A percentile compares a stretch with the other conserved stretches of the same genome.
These are phyloP conservation scores for Oehlia diaphana DNA, from an alignment of 192 early-diverging fungal genomes.

Conservation along the genomic window DNA sequence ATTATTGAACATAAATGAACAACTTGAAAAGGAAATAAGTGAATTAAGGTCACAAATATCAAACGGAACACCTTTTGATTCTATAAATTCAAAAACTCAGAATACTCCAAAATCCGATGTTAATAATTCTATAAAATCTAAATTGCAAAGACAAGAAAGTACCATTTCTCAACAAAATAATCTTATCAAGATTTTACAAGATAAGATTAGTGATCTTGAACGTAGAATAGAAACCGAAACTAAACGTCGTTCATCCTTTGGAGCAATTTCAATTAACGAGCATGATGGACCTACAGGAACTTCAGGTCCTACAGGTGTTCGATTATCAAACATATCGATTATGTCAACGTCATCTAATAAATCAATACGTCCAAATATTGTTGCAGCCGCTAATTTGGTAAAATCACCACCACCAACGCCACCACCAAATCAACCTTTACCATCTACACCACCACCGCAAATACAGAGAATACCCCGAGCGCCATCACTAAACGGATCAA, in stretches of 20 bases:
- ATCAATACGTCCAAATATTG: background rate
- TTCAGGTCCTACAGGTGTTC: background rate
- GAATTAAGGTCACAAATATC: background rate
- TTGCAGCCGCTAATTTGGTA: background rate
- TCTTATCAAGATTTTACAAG: conserved; percentile 16
- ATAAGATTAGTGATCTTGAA: conserved; percentile 22
- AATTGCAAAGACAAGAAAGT: conserved; percentile 3
- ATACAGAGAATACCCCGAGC: conserved; percentile 11
- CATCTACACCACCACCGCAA: conserved; percentile 31
- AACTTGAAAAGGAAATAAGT: conserved; percentile 10
- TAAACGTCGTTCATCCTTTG: background rate
- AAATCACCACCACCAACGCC: conserved; percentile 10
- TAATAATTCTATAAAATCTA: background rate
- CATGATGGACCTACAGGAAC: background rate
- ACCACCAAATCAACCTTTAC: conserved; percentile 7
- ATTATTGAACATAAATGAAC: conserved; percentile 8
- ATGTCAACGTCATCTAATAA: conserved; percentile 5
- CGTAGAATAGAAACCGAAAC: conserved; percentile 4
- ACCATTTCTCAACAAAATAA: conserved; percentile 1
- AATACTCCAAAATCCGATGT: background rate
- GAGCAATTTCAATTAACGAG: background rate
- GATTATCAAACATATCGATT: conserved; percentile 1
- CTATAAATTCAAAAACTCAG: background rate
- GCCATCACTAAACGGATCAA: background rate
- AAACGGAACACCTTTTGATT: background rate